Evolutionary conservation across 495 filamentous ascomycete genomes (phyloP), one percentile per base, ranked within the genome.

Genomic region (Tuber calosporum): DNA sequence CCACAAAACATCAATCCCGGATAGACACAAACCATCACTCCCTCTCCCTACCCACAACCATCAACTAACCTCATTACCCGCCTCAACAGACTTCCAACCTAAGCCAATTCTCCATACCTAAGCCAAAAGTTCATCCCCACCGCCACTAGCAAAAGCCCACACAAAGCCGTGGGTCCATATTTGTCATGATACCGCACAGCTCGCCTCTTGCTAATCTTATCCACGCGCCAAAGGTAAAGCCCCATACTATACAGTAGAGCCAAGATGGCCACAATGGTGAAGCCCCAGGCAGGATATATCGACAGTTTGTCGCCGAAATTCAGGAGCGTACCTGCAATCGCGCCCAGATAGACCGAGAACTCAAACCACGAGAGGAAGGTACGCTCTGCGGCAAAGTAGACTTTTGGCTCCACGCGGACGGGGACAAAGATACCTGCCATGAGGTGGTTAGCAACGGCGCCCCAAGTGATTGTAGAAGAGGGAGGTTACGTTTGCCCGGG

Each of bases 281-380:
- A 98, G 0, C 87, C 85, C 80, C 89, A 90, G 0, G 92, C 88
- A 15, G 89, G 91, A 85, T 45, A 87, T 69, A 69, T 75, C 72
- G 67, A 85, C 82, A 39, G 84, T 80, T 74, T 85, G 83, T 43
- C 82, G 48, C 79, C 87, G 81, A 99, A 99, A 85, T 99, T 99
- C 62, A 99, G 88, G 43, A 98, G 85, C 6, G 93, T 91, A 30
- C 92, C 91, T 9, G 95, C 94, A 74, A 99, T 97, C 72, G 92
- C 91, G 78, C 91, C 92, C 37, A 99, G 88, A 81, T 97, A 91
- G 83, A 99, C 95, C 68, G 90, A 92, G 85, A 95, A 97, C 84
- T 99, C 94, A 72, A 98, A 92, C 95, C 95, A 99, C 48, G 93
- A 91, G 75, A 99, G 87, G 83, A 97, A 99, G 19, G 95, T 99